These are phyloP conservation scores for Acer negundo DNA, from an alignment of 345 rosid species.

Conservation along the genomic window DNA sequence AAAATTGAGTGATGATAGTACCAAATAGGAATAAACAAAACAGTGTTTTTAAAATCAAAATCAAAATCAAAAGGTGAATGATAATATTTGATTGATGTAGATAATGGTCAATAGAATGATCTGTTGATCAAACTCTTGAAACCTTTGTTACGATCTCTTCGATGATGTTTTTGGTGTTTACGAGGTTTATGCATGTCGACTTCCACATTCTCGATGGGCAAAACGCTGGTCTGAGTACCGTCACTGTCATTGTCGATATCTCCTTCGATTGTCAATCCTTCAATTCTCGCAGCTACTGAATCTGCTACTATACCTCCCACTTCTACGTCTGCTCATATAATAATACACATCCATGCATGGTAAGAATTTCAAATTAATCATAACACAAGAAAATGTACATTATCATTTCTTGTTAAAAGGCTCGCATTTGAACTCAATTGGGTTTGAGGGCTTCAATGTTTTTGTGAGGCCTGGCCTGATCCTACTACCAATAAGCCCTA, in stretches of 20 bases:
- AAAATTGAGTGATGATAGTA: too few relatives aligned
- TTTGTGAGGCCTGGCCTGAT: too few relatives aligned
- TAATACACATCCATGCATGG: neutral
- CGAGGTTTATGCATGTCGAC: slow-evolving; percentile 19
- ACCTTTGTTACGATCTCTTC: slow-evolving; percentile 11
- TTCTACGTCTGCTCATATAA: slow-evolving; percentile 44
- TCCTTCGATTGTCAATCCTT: slow-evolving; percentile 78
- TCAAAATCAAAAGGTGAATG: too few relatives aligned
- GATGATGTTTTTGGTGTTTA: neutral
- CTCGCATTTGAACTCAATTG: too few relatives aligned
- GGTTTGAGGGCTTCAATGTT: too few relatives aligned
- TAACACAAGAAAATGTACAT: too few relatives aligned
- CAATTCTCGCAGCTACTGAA: slow-evolving; percentile 57
- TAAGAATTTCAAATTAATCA: neutral
- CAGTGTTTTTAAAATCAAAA: too few relatives aligned
- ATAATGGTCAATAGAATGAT: neutral
- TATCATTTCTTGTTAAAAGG: too few relatives aligned
- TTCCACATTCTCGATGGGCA: slow-evolving; percentile 43
- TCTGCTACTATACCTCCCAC: slow-evolving; percentile 44
- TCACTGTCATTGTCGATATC: slow-evolving; percentile 69
- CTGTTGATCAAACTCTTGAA: slow-evolving; percentile 31
- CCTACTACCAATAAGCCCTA: too few relatives aligned
- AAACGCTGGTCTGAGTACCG: slow-evolving; percentile 71
- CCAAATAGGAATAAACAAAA: too few relatives aligned
- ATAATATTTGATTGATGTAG: too few relatives aligned